Conservation (phyloP, 2,329 filamentous ascomycete genomes). For the Colletotrichum sp. region DNA sequence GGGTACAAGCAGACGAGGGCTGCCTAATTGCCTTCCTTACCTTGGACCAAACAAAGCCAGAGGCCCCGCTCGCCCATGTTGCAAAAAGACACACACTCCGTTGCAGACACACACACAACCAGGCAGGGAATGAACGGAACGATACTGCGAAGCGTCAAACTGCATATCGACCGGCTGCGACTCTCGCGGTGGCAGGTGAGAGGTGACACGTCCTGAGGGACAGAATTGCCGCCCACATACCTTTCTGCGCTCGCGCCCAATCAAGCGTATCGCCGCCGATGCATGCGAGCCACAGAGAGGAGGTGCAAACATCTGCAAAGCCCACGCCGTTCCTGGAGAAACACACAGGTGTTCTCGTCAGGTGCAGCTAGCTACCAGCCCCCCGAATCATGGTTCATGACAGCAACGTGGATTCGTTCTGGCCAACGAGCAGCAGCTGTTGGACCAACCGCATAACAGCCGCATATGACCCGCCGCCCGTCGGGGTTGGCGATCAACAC, state of each 20-base stretch:
- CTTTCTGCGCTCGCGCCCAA: neutral
- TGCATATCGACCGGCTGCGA: constrained; percentile 9
- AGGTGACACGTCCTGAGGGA: constrained; percentile 2
- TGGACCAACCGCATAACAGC: constrained; percentile 17
- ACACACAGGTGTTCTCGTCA: constrained; percentile 1
- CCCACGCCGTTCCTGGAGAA: neutral
- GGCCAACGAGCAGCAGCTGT: constrained; percentile 1
- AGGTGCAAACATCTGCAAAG: neutral
- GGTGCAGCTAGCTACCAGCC: neutral
- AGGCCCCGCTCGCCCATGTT: neutral
- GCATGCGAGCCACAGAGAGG: neutral
- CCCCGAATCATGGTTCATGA: neutral
- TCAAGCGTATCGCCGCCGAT: neutral
- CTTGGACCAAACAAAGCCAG: neutral
- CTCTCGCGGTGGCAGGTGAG: constrained; percentile 2
- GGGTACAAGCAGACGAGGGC: neutral
- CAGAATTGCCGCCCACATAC: neutral
- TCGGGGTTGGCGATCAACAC: constrained; percentile 6
- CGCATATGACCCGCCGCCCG: constrained; percentile 12
- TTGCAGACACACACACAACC: neutral
- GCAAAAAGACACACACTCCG: neutral
- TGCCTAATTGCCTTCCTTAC: neutral
- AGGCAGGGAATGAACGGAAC: neutral
- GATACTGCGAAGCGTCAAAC: neutral
- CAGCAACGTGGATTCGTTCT: constrained; percentile 6